phyloP scores from a whole-genome alignment of 1,139 yeast species.

The Geotrichum reessii region DNA sequence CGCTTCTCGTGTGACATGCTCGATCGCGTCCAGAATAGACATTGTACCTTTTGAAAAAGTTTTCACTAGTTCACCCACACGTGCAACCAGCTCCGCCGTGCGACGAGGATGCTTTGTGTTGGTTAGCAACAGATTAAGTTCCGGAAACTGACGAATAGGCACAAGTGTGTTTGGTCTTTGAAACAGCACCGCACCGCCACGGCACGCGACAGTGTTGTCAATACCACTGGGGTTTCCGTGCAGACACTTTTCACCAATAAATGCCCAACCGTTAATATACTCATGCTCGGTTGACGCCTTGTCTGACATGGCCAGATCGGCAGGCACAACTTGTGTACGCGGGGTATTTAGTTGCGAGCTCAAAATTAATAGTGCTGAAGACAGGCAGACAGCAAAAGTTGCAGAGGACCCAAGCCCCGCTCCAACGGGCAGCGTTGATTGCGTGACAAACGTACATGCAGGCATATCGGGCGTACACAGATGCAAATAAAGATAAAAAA shows the following conservation, averaged over 20 bases:
- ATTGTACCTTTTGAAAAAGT: constrained; percentile 51
- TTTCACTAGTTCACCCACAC: constrained; percentile 55
- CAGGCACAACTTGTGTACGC: constrained; percentile 20
- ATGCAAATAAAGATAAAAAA: constrained; percentile 66
- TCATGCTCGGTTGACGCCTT: constrained; percentile 43
- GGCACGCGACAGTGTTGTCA: constrained; percentile 92
- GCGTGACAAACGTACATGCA: constrained; percentile 57
- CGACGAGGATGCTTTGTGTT: constrained; percentile 83
- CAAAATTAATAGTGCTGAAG: constrained; percentile 64
- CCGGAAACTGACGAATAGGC: constrained; percentile 67
- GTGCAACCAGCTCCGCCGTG: constrained; percentile 76
- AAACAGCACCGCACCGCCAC: constrained; percentile 93
- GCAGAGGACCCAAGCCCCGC: constrained; percentile 98
- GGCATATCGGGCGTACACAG: constrained; percentile 47
- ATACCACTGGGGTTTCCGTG: constrained; percentile 98
- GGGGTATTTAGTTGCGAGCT: constrained; percentile 37
- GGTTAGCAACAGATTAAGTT: constrained; percentile 66
- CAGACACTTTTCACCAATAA: constrained; percentile 88
- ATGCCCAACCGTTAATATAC: constrained; percentile 79
- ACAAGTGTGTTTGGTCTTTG: constrained; percentile 61
- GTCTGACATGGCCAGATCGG: not conserved
- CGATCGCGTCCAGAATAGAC: constrained; percentile 52
- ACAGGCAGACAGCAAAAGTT: constrained; percentile 76
- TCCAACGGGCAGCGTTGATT: constrained; percentile 89
- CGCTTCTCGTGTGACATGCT: constrained; percentile 54